Evolutionary conservation across 495 filamentous ascomycete genomes (phyloP).

Genomic region (Aspergillus steynii): DNA sequence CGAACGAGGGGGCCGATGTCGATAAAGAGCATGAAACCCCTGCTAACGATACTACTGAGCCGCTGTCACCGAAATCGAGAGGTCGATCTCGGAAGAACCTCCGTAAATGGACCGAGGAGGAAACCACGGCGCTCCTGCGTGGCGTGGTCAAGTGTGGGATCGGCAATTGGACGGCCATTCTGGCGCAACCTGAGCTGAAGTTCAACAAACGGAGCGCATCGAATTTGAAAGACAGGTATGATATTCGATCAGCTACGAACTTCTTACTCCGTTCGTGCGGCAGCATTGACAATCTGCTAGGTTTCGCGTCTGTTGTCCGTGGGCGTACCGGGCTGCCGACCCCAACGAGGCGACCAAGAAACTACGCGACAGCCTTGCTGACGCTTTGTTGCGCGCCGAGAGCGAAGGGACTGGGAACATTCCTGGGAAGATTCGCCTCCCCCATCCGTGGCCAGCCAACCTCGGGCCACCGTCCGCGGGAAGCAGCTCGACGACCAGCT

Average conservation of each 20-base stretch:
- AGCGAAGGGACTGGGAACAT: constrained; percentile 25
- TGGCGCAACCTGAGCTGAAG: constrained; percentile 69
- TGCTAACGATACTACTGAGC: constrained; percentile 27
- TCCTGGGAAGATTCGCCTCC: constrained; percentile 28
- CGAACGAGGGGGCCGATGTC: background rate
- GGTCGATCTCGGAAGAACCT: constrained; percentile 48
- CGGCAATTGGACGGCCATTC: constrained; percentile 83
- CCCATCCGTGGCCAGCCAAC: constrained; percentile 16
- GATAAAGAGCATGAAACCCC: constrained; percentile 7
- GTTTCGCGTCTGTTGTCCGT: constrained; percentile 65
- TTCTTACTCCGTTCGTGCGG: no score
- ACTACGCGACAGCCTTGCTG: constrained; percentile 40
- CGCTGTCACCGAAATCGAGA: constrained; percentile 41
- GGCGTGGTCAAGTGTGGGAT: constrained; percentile 82
- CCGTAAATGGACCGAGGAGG: constrained; percentile 79
- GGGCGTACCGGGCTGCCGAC: constrained; percentile 47
- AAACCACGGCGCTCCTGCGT: constrained; percentile 72
- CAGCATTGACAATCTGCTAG: constrained; percentile 8
- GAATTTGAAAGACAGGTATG: constrained; percentile 79
- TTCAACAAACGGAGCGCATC: constrained; percentile 77
- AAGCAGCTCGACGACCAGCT: constrained; percentile 14
- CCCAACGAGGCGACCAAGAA: constrained; percentile 50
- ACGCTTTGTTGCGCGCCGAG: constrained; percentile 37
- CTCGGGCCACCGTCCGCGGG: constrained; percentile 16
- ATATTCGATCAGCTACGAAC: background rate